Percentiles rank a stretch among this genome's conserved stretches.
phyloP scores from a whole-genome alignment of 768 basidiomycete species.

The Russula abietina region DNA sequence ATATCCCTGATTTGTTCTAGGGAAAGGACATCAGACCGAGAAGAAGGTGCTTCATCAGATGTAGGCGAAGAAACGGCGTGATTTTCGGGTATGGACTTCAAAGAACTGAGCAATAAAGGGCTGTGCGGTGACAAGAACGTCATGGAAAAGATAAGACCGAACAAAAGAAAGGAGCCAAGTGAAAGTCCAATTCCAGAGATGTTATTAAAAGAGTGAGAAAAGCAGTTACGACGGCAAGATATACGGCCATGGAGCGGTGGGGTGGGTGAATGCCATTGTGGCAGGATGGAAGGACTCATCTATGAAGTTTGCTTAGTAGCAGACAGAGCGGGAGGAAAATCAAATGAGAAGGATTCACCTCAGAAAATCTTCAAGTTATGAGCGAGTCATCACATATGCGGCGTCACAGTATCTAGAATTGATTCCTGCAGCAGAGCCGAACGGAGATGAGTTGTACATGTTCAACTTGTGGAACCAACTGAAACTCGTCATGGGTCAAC shows the following conservation, averaged over 20 bases:
- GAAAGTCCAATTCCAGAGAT: background rate
- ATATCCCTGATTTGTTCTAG: slow-evolving; percentile 26
- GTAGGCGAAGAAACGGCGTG: background rate
- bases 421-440: background rate
- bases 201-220: background rate
- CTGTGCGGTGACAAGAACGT: slow-evolving; percentile 1
- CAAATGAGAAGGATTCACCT: background rate
- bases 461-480: background rate
- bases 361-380: background rate
- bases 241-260: background rate
- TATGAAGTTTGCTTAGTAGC: no score
- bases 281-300: background rate
- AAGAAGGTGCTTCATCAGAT: background rate
- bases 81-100: background rate
- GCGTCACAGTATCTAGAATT: background rate
- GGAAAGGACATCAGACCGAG: slow-evolving; percentile 23
- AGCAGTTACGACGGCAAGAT: background rate
- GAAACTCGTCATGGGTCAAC: no score
- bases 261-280: background rate
- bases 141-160: slow-evolving; percentile 3
- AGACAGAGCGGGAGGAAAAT: background rate
- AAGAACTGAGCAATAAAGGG: background rate
- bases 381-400: background rate
- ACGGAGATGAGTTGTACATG: background rate
- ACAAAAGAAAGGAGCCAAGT: slow-evolving; percentile 3